These are phyloP conservation scores for Skeletonema marinoi DNA, from an alignment of 108 stramenopile genomes.

Conservation along the genomic window DNA sequence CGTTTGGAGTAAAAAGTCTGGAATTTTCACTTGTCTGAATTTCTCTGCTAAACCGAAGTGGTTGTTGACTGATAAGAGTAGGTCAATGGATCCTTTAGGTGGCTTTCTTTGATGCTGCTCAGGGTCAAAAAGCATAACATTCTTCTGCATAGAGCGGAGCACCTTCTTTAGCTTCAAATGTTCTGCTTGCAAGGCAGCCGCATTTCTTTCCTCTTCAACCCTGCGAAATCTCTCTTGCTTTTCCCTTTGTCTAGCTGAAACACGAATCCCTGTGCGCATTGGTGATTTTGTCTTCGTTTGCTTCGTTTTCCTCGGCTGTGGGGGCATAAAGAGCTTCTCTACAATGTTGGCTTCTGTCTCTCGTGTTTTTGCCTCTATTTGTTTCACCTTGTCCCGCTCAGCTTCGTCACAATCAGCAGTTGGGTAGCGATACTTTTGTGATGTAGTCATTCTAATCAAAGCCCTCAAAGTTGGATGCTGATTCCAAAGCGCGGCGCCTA, in stretches of 20 bases:
- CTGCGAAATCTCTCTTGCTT: conserved; percentile 44
- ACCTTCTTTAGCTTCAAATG: conserved; percentile 56
- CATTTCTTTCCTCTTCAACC: conserved; percentile 52
- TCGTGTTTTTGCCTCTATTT: conserved; percentile 50
- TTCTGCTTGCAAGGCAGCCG: conserved; percentile 39
- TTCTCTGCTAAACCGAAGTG: conserved; percentile 59
- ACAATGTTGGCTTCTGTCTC: conserved; percentile 65
- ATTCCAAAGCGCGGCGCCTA: conserved; percentile 60
- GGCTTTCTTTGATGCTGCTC: conserved; percentile 65
- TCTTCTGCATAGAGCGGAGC: conserved; percentile 64
- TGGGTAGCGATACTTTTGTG: conserved; percentile 74
- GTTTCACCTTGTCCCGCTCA: conserved; percentile 58
- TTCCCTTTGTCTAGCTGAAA: conserved; percentile 58
- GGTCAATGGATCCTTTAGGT: conserved; percentile 71
- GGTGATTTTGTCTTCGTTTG: conserved; percentile 6
- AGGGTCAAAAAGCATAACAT: conserved; percentile 78
- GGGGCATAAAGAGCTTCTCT: conserved; percentile 62
- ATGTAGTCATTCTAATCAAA: conserved; percentile 79
- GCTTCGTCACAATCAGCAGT: conserved; percentile 76
- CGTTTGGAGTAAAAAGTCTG: conserved; percentile 69
- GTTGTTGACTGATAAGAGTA: conserved; percentile 64
- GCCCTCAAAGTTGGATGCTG: conserved; percentile 64
- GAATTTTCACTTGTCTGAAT: conserved; percentile 52
- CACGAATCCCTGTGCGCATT: conserved; percentile 35
- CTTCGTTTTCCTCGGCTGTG: conserved; percentile 24